Evolutionary conservation across 83 land plant species (phyloP), one percentile per base, ranked within the genome.

Genomic region (Picea abies): DNA sequence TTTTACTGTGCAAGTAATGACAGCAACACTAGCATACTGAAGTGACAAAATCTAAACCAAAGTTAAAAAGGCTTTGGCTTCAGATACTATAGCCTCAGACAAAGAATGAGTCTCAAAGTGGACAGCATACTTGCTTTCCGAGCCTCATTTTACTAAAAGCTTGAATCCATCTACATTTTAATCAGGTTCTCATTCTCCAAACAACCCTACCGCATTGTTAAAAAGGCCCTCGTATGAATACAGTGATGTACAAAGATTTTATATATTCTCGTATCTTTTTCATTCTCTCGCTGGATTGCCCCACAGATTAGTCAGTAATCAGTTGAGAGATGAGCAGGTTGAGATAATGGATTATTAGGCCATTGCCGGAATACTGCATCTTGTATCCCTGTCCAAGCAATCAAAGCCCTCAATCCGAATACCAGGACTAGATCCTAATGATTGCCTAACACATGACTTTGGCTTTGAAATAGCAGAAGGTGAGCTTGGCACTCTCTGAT

Each of bases 401-500:
- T 84, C 85, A 63, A 87, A 87, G 3, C 85, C 88, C 71, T 84
- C 88, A 23, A 87, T 65, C 52, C 85, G 76, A 6, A 84, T 82
- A 2, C 86, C 83, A 10, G 85, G 85, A 65, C 37, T 83, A 69
- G 76, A 60, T 17, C 88, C 88, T 60, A 84, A 84, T 19, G 76
- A 80, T 60, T 47, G 41, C 79, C 79, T 67, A 39, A 73, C 70
- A 56, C 65, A 81, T 52, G 83, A 65, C 52, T 82, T 72, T 17
- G 77, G 56, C 60, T 44, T 63, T 60, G 58, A 60, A 37, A 44
- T 60, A 79, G 79, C 35, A 17, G 80, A 79, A 32, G 72, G 68
- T 14, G 84, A 76, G 56, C 60, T 80, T 65, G 82, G 25, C 80
- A 77, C 82, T 84, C 86, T 82, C 81, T 89, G 91, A 80, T 85